Evolutionary conservation across 1,139 yeast genomes (phyloP).

Genomic region (Sugiyamaella japonica): DNA sequence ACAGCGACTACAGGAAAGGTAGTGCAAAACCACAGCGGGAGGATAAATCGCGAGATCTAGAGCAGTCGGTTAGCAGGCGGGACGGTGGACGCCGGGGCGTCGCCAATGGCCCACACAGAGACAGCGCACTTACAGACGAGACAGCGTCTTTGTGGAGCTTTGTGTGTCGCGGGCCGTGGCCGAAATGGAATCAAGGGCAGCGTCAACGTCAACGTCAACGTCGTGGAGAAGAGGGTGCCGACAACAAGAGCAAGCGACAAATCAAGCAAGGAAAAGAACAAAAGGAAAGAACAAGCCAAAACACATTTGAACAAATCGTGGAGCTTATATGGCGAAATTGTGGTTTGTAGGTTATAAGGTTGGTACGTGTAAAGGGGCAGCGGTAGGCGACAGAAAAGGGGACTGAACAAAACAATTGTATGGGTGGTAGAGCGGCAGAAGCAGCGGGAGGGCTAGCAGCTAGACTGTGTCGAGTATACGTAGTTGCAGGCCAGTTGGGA

Average conservation of each 20-base stretch:
- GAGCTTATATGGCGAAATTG: neutral
- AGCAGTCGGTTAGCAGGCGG: no score
- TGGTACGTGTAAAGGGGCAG: conserved; percentile 13
- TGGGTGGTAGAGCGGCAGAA: no score
- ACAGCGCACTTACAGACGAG: no score
- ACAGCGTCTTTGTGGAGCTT: no score
- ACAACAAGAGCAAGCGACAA: no score
- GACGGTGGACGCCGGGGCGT: no score
- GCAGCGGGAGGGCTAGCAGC: neutral
- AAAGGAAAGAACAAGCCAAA: neutral
- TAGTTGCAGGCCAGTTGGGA: neutral
- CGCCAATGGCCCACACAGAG: no score
- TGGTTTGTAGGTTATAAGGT: conserved; percentile 6
- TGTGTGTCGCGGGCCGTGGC: neutral
- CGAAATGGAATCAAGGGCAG: neutral
- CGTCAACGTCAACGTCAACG: no score
- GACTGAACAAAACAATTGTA: neutral
- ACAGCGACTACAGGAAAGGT: neutral
- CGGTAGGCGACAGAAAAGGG: conserved; percentile 10
- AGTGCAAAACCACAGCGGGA: no score
- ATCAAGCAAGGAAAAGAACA: neutral
- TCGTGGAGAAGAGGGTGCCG: no score
- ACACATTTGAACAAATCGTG: neutral
- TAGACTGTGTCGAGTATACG: conserved; percentile 7
- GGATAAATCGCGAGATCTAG: no score